Base-by-base conservation (phyloP, 805 yeast genomes). In the Candida railenensis region DNA sequence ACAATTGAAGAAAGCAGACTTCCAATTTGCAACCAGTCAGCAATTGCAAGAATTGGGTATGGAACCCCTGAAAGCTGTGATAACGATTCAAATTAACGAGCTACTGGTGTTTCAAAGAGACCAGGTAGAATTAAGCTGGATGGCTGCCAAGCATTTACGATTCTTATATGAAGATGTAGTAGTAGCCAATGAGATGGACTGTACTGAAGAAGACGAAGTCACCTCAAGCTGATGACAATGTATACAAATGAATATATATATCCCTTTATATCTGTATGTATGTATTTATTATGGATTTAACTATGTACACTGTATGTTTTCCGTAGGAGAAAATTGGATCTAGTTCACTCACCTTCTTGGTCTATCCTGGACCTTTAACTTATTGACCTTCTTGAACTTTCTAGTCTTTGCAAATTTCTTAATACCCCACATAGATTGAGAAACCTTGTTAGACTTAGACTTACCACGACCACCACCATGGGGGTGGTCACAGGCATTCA, bases 401-500 rank as follows among this genome's bases (percentile, higher is more conserved):
- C 99, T 85, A 14, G 98, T 94, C 81, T 89, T 91, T 74, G 82
- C 91, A 47, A 89, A 86, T 67, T 94, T 95, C 78, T 92, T 92
- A 50, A 84, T 85, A 60, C 99, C 99, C 97, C 98, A 92, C 66
- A 95, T 95, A 46, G 96, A 87, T 76, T 87, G 89, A 16, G 98
- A 88, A 49, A 87, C 78, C 74, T 89, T 92, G 71, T 92, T 91
- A 53, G 96, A 89, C 83, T 94, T 94, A 50, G 96, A 87, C 70
- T 94, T 94, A 81, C 99, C 99, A 79, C 99, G 85, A 73, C 99
- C 99, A 85, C 99, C 99, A 77, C 99, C 99, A 62, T 89, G 91
- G 54, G 99, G 99, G 75, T 94, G 99, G 69, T 94, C 97, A 64
- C 84, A 82, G 53, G 94, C 94, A 72, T 94, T 94, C 96, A 89